phyloP scores from a whole-genome alignment of 371 early-diverging fungal species.

The Mucor plumbeus region DNA sequence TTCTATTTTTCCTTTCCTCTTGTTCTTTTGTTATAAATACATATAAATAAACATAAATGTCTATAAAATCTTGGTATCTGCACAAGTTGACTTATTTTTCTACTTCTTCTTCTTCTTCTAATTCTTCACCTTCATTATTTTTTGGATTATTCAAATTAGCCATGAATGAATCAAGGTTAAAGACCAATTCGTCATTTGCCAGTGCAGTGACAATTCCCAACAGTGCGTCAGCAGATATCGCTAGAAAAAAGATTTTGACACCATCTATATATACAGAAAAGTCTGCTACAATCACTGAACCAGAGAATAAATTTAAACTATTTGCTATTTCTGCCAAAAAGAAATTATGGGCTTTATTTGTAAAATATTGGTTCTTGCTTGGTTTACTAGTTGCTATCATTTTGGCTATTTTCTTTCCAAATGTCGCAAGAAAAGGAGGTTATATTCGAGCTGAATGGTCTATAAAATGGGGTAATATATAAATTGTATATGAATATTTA shows the following conservation, averaged over 20 bases:
- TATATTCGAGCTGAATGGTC: conserved; percentile 63
- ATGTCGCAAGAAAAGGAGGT: conserved; percentile 63
- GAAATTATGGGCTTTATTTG: conserved; percentile 16
- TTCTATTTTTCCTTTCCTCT: conserved; percentile 24
- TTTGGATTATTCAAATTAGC: conserved; percentile 34
- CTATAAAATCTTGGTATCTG: conserved; percentile 27
- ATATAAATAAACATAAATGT: conserved; percentile 20
- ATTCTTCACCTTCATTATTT: conserved; percentile 31
- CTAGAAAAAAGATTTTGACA: conserved; percentile 12
- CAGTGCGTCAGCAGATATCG: not conserved
- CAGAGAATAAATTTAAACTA: conserved; percentile 31
- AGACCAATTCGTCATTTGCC: conserved; percentile 32
- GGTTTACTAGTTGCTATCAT: conserved; percentile 62
- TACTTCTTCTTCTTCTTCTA: conserved; percentile 11
- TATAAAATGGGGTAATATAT: conserved; percentile 64
- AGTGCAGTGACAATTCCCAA: conserved; percentile 28
- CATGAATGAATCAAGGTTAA: conserved; percentile 36
- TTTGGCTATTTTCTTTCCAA: conserved; percentile 62
- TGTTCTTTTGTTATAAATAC: conserved; percentile 15
- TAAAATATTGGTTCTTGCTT: conserved; percentile 48
- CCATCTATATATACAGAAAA: conserved; percentile 27
- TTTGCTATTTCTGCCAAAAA: conserved; percentile 30
- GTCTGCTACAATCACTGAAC: conserved; percentile 23
- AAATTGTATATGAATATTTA: not conserved
- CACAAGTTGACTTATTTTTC: conserved; percentile 7